Conservation (phyloP, 208 protist species). For the Trypanosomatidae sp. region DNA sequence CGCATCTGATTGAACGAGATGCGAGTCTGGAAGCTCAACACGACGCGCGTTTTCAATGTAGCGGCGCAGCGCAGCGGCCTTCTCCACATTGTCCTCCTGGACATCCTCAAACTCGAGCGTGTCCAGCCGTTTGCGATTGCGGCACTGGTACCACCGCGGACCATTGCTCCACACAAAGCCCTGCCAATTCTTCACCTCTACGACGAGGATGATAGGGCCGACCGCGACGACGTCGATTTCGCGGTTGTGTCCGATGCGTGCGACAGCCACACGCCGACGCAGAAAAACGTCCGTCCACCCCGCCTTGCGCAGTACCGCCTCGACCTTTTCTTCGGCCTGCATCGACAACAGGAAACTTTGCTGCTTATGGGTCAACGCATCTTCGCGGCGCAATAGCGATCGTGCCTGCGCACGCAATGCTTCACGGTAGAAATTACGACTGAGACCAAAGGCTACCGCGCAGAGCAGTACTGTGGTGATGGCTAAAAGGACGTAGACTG, state of each 20-base stretch:
- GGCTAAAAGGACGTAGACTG: constrained; percentile 42
- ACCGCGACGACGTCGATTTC: constrained; percentile 90
- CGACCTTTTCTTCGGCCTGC: constrained; percentile 73
- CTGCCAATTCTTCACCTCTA: constrained; percentile 92
- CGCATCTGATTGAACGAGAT: constrained; percentile 10
- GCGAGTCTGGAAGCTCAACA: constrained; percentile 65
- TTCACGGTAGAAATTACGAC: constrained; percentile 45
- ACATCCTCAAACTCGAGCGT: constrained; percentile 89
- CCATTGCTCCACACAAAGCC: constrained; percentile 89
- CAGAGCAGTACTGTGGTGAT: constrained; percentile 39
- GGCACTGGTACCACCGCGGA: constrained; percentile 76
- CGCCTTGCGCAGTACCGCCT: constrained; percentile 58
- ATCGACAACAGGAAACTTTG: constrained; percentile 56
- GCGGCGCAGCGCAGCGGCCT: constrained; percentile 78
- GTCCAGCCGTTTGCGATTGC: constrained; percentile 29
- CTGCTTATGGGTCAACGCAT: constrained; percentile 31
- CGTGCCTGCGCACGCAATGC: constrained; percentile 47
- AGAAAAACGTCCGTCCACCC: constrained; percentile 83
- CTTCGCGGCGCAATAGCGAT: constrained; percentile 38
- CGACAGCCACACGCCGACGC: constrained; percentile 71
- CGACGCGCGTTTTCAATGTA: constrained; percentile 81
- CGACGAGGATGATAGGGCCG: constrained; percentile 73
- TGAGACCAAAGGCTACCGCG: constrained; percentile 42
- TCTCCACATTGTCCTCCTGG: constrained; percentile 78
- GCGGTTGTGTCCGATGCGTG: constrained; percentile 80